These are phyloP conservation scores for Tricholoma furcatifolium DNA, from an alignment of 768 basidiomycete genomes.

Conservation along the genomic window DNA sequence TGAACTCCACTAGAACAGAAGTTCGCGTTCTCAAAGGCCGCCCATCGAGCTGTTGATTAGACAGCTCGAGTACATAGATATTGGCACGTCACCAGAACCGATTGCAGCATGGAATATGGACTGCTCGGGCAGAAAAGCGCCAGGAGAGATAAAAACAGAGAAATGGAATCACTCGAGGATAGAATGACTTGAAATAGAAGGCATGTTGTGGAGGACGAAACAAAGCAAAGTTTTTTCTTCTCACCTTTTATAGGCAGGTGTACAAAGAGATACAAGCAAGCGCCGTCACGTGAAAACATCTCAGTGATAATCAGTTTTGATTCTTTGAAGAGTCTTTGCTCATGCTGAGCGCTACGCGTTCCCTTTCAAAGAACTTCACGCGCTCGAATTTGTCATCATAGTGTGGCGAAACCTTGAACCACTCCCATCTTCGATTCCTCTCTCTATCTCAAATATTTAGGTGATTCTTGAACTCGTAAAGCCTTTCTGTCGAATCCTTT, in stretches of 20 bases:
- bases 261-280: slow-evolving; percentile 5
- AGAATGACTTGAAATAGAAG: neutral
- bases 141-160: slow-evolving; percentile 18
- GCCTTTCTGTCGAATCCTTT: neutral
- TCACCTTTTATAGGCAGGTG: neutral
- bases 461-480: too few relatives aligned
- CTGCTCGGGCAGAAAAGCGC: slow-evolving; percentile 83
- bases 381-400: neutral
- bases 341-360: too few relatives aligned
- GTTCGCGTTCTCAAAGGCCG: slow-evolving; percentile 34
- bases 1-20: slow-evolving; percentile 33
- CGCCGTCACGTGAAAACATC: slow-evolving; percentile 12
- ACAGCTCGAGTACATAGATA: slow-evolving; percentile 46
- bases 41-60: slow-evolving; percentile 59
- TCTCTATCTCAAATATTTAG: too few relatives aligned
- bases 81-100: slow-evolving; percentile 84
- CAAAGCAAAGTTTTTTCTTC: neutral
- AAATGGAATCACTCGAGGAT: neutral
- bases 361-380: neutral
- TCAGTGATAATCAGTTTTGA: too few relatives aligned
- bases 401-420: too few relatives aligned
- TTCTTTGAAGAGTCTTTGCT: too few relatives aligned
- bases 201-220: neutral
- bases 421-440: neutral
- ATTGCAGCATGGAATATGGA: slow-evolving; percentile 57